These are phyloP conservation scores for Arabis hirsuta DNA, from an alignment of 345 rosid genomes.

Conservation along the genomic window DNA sequence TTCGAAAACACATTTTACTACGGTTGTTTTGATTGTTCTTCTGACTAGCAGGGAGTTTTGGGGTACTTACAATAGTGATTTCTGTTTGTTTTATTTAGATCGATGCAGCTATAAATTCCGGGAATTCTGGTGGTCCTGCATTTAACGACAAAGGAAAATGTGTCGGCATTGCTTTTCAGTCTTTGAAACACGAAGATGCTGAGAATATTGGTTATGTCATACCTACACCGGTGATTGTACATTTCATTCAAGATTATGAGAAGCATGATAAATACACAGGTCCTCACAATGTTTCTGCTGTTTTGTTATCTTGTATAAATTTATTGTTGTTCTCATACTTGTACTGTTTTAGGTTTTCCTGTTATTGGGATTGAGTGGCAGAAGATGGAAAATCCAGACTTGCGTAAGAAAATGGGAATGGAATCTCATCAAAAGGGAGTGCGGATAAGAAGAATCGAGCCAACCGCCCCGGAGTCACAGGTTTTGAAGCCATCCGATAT, in stretches of 20 bases:
- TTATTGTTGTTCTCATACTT: constrained; percentile 29
- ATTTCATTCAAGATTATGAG: constrained; percentile 88
- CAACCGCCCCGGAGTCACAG: constrained; percentile 86
- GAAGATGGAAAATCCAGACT: constrained; percentile 97
- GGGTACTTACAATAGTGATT: background rate
- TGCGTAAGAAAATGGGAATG: constrained; percentile 87
- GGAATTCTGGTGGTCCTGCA: constrained; percentile 99
- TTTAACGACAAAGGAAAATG: constrained; percentile 88
- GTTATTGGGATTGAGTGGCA: constrained; percentile 98
- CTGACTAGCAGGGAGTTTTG: background rate
- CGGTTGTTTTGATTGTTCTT: background rate
- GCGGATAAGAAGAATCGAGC: constrained; percentile 88
- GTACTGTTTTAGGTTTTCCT: constrained; percentile 68
- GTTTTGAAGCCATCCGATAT: constrained; percentile 85
- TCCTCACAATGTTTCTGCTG: constrained; percentile 31
- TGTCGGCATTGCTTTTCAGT: constrained; percentile 98
- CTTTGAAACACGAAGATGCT: constrained; percentile 89
- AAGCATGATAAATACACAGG: constrained; percentile 90
- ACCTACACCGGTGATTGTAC: constrained; percentile 90
- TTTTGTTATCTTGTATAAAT: background rate
- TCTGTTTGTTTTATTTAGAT: constrained; percentile 53
- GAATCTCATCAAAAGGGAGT: constrained; percentile 82
- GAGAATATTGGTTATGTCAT: constrained; percentile 96
- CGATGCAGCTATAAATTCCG: constrained; percentile 97
- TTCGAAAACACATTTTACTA: constrained; percentile 5